phyloP scores from a whole-genome alignment of 192 early-diverging fungal genomes.

The Rhizophagus prolifer region DNA sequence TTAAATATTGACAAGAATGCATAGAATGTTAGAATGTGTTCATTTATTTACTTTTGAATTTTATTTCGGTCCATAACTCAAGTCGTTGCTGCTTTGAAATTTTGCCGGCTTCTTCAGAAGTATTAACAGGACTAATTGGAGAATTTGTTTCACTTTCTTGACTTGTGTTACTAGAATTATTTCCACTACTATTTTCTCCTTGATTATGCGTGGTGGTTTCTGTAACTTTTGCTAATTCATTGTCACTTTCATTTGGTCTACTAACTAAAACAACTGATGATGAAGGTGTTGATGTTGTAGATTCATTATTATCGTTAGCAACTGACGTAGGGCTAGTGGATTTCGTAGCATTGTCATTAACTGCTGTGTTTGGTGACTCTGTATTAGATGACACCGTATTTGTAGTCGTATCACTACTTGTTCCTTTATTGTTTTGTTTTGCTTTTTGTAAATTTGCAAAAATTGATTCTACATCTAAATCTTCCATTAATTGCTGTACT shows the following conservation, averaged over 20 bases:
- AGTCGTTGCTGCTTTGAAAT: conserved; percentile 48
- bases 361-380: not conserved
- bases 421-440: conserved; percentile 22
- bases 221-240: not conserved
- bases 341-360: not conserved
- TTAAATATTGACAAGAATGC: not conserved
- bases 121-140: conserved; percentile 8
- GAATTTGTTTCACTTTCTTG: not conserved
- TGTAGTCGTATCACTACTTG: not conserved
- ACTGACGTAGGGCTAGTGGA: not conserved
- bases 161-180: not conserved
- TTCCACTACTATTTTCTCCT: not conserved
- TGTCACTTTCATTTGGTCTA: not conserved
- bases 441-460: conserved; percentile 64
- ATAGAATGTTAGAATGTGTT: too few relatives aligned
- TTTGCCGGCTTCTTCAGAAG: conserved; percentile 31
- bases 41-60: conserved; percentile 65
- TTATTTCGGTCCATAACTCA: conserved; percentile 88
- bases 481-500: conserved; percentile 72
- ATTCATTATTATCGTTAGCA: conserved; percentile 22
- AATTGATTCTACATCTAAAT: conserved; percentile 77
- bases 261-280: conserved; percentile 5
- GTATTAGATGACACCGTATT: conserved; percentile 1
- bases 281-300: conserved; percentile 2
- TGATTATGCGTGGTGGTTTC: not conserved